Conservation (phyloP, 2,329 filamentous ascomycete species). For the Aureobasidium sp. region DNA sequence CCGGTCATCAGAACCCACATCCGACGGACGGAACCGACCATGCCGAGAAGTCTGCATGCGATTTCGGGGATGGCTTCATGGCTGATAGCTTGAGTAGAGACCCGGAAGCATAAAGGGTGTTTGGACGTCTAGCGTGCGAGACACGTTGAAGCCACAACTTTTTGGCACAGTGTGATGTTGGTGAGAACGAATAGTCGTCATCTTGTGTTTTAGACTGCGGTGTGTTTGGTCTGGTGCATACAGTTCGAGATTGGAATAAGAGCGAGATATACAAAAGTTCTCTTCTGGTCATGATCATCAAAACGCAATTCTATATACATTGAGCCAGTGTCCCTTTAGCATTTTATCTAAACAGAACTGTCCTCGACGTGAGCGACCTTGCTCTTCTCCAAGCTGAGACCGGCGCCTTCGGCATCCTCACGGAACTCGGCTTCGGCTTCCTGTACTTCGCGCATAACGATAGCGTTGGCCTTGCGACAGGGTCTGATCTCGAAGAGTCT, state of each 20-base stretch:
- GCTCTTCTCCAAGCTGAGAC: slow-evolving; percentile 14
- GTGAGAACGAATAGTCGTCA: neutral
- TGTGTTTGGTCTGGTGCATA: too few species aligned
- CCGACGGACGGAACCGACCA: neutral
- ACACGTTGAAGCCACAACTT: neutral
- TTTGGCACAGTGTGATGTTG: neutral
- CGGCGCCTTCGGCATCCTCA: slow-evolving; percentile 17
- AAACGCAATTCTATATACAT: slow-evolving; percentile 1
- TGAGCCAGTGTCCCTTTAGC: neutral
- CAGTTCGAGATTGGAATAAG: too few species aligned
- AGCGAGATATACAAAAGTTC: neutral
- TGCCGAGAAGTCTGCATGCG: neutral
- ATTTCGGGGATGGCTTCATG: neutral
- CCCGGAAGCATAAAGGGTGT: neutral
- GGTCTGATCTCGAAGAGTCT: slow-evolving; percentile 52
- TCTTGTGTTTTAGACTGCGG: neutral
- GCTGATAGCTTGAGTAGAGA: neutral
- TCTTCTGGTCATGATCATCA: neutral
- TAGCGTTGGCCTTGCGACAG: slow-evolving; percentile 42
- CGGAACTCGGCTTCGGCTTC: slow-evolving; percentile 16
- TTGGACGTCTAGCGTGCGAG: neutral
- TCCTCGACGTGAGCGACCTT: slow-evolving; percentile 11
- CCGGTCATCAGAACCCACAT: neutral
- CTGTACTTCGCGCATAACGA: slow-evolving; percentile 39
- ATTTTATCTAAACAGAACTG: neutral